These are phyloP conservation scores for Leersia perrieri DNA, from an alignment of 176 grass and related monocot species.

Conservation along the genomic window DNA sequence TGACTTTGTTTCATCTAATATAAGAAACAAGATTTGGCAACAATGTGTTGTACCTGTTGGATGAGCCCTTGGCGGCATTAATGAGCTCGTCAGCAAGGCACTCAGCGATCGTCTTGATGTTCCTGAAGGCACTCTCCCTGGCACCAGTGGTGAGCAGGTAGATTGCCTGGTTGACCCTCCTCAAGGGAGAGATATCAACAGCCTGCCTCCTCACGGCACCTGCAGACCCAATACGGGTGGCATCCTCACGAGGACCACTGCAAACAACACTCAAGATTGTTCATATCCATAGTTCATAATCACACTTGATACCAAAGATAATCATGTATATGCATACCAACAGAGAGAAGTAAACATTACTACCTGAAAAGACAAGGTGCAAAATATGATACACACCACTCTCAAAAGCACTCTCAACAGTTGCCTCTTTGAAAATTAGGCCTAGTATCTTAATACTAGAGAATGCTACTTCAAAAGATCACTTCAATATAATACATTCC, in stretches of 20 bases:
- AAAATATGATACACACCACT: neutral
- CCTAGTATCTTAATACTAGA: neutral
- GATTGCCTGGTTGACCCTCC: slow-evolving; percentile 67
- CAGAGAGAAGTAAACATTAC: neutral
- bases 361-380: neutral
- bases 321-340: neutral
- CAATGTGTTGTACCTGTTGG: slow-evolving; percentile 50
- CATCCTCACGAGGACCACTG: slow-evolving; percentile 65
- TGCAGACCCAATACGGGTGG: slow-evolving; percentile 69
- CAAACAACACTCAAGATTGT: neutral
- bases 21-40: neutral
- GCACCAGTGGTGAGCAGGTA: slow-evolving; percentile 69
- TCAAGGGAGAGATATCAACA: slow-evolving; percentile 74
- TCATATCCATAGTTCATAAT: neutral
- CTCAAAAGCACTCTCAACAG: too few relatives aligned
- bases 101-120: slow-evolving; percentile 73
- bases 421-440: neutral
- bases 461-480: neutral
- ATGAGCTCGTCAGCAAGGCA: slow-evolving; percentile 76
- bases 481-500: neutral
- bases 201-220: slow-evolving; percentile 67
- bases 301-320: neutral
- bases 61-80: slow-evolving; percentile 69
- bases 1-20: neutral
- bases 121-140: slow-evolving; percentile 68